phyloP scores from a whole-genome alignment of 2,329 filamentous ascomycete species.

The Sordariomycetes sp. region DNA sequence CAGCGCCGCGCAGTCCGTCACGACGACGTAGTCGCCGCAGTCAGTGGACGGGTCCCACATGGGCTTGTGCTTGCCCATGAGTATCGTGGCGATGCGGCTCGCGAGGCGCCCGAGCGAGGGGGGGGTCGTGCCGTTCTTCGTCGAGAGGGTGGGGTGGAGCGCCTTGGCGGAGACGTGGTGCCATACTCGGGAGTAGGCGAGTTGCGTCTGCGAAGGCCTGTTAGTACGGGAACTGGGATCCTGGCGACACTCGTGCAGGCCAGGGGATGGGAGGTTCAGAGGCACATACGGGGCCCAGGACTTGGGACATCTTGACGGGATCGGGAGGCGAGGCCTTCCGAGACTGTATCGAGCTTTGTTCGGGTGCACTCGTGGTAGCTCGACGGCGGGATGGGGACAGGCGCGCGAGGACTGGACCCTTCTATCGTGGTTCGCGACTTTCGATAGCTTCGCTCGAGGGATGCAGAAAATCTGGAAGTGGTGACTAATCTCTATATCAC shows the following conservation, averaged over 20 bases:
- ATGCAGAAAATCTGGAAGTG: neutral
- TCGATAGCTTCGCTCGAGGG: neutral
- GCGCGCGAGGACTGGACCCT: neutral
- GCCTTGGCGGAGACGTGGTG: slow-evolving; percentile 67
- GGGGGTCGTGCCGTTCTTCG: slow-evolving; percentile 40
- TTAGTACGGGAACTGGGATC: neutral
- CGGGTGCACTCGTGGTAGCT: neutral
- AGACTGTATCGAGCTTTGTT: slow-evolving; percentile 1
- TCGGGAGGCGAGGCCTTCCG: slow-evolving; percentile 4
- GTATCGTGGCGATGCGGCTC: slow-evolving; percentile 68
- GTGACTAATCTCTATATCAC: neutral
- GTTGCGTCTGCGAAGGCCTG: slow-evolving; percentile 54
- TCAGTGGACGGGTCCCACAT: slow-evolving; percentile 96
- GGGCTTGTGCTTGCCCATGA: slow-evolving; percentile 99
- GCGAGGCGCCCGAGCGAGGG: slow-evolving; percentile 85
- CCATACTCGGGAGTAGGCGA: slow-evolving; percentile 95
- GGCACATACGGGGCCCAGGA: slow-evolving; percentile 53
- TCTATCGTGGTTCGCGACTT: neutral
- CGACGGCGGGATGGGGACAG: neutral
- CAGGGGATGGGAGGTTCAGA: neutral
- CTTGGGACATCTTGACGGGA: slow-evolving; percentile 56
- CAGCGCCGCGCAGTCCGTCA: slow-evolving; percentile 75
- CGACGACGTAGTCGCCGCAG: slow-evolving; percentile 97
- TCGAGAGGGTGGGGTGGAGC: slow-evolving; percentile 48
- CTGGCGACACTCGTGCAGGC: neutral